These are phyloP conservation scores for Stenocarpella maydis DNA, from an alignment of 2,329 filamentous ascomycete genomes.

Conservation along the genomic window DNA sequence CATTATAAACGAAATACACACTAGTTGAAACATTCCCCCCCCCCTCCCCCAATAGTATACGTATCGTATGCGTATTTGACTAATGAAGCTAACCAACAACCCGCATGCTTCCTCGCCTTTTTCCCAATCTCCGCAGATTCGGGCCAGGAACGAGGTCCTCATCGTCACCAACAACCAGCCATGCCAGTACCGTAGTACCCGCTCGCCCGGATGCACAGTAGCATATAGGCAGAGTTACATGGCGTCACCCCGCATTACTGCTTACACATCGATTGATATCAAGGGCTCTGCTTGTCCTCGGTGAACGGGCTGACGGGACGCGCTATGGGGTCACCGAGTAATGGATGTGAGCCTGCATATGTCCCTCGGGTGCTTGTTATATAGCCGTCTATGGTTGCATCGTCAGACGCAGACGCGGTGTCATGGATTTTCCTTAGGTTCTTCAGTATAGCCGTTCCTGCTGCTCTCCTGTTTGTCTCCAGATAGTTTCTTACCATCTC, in stretches of 20 bases:
- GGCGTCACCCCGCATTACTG: background rate
- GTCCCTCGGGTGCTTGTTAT: background rate
- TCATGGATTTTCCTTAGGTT: background rate
- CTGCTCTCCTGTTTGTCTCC: background rate
- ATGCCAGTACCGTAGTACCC: background rate
- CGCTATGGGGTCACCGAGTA: background rate
- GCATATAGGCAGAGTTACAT: background rate
- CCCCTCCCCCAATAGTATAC: no score
- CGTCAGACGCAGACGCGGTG: background rate
- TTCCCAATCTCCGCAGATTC: conserved; percentile 8
- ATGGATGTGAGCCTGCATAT: background rate
- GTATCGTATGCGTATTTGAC: no score
- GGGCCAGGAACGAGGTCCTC: background rate
- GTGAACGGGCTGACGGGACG: conserved; percentile 5
- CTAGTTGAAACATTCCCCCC: no score
- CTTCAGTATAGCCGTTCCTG: background rate
- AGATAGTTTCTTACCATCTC: no score
- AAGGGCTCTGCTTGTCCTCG: background rate
- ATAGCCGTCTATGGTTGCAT: conserved; percentile 5
- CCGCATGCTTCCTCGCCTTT: no score
- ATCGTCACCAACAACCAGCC: background rate
- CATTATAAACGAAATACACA: background rate
- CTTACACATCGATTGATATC: background rate
- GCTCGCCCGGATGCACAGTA: background rate
- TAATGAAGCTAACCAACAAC: no score